phyloP scores from a whole-genome alignment of 768 basidiomycete genomes.

The Tephrocybe sp. region DNA sequence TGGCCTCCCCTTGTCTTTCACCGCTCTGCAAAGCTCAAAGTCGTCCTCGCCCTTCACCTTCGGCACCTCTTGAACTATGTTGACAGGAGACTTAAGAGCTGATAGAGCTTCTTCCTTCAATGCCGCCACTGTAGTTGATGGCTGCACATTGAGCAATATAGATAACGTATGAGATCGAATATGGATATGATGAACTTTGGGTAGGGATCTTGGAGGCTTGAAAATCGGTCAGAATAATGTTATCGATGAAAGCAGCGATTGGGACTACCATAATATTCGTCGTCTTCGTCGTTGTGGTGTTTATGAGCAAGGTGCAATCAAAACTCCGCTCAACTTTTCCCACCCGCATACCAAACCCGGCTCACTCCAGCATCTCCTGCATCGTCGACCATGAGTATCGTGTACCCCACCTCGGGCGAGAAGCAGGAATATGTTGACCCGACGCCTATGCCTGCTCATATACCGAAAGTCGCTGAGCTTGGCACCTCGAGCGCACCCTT shows the following conservation, averaged over 20 bases:
- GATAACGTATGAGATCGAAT: conserved; percentile 75
- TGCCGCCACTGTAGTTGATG: conserved; percentile 52
- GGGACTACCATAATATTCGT: neutral
- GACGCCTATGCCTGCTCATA: conserved; percentile 60
- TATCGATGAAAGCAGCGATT: neutral
- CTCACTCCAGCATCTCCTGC: conserved; percentile 15
- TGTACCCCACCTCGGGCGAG: conserved; percentile 47
- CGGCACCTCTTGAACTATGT: conserved; percentile 29
- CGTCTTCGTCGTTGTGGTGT: conserved; percentile 9
- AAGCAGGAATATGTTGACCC: conserved; percentile 59
- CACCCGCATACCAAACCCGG: conserved; percentile 22
- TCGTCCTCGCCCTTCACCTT: conserved; percentile 27
- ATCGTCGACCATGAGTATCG: conserved; percentile 48
- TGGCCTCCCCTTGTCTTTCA: conserved; percentile 51
- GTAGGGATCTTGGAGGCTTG: conserved; percentile 51
- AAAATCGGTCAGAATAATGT: neutral
- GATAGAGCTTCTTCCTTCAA: conserved; percentile 65
- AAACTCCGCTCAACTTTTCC: conserved; percentile 29
- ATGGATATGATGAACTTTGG: conserved; percentile 67
- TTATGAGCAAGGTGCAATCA: conserved; percentile 13
- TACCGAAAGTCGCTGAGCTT: conserved; percentile 84
- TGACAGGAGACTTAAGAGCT: conserved; percentile 55
- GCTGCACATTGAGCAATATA: conserved; percentile 56
- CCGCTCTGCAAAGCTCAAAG: conserved; percentile 63
- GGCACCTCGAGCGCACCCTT: conserved; percentile 90